Conservation (phyloP, 2,329 filamentous ascomycete species). For the Apiospora kogelbergensis region DNA sequence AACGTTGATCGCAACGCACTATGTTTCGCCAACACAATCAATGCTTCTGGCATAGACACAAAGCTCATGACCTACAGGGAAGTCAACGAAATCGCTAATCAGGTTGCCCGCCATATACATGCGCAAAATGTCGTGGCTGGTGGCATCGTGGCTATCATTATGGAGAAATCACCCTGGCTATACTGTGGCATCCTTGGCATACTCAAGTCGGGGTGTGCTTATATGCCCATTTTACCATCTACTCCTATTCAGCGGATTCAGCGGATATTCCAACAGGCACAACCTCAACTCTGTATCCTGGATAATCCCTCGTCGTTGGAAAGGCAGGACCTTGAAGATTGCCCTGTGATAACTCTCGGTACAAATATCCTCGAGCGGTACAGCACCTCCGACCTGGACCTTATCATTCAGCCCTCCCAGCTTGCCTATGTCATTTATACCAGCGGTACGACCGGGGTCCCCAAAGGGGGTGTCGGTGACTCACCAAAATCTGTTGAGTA, state of each 20-base stretch:
- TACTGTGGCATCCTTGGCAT: constrained; percentile 75
- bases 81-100: constrained; percentile 65
- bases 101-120: constrained; percentile 57
- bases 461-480: constrained; percentile 82
- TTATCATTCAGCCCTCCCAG: constrained; percentile 43
- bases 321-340: constrained; percentile 16
- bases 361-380: constrained; percentile 26
- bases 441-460: constrained; percentile 77
- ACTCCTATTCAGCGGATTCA: constrained; percentile 62
- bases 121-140: constrained; percentile 46
- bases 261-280: constrained; percentile 62
- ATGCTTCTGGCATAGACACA: constrained; percentile 32
- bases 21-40: constrained; percentile 57
- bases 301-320: constrained; percentile 30
- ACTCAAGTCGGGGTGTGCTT: constrained; percentile 73
- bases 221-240: constrained; percentile 76
- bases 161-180: constrained; percentile 73
- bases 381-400: constrained; percentile 36
- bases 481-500: constrained; percentile 73
- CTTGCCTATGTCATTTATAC: constrained; percentile 81
- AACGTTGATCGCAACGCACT: constrained; percentile 61
- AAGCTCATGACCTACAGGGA: constrained; percentile 60
- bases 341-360: constrained; percentile 36
- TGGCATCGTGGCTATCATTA: constrained; percentile 68
- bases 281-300: constrained; percentile 45